phyloP scores from a whole-genome alignment of 2,329 filamentous ascomycete species.

The Geosmithia morbida region DNA sequence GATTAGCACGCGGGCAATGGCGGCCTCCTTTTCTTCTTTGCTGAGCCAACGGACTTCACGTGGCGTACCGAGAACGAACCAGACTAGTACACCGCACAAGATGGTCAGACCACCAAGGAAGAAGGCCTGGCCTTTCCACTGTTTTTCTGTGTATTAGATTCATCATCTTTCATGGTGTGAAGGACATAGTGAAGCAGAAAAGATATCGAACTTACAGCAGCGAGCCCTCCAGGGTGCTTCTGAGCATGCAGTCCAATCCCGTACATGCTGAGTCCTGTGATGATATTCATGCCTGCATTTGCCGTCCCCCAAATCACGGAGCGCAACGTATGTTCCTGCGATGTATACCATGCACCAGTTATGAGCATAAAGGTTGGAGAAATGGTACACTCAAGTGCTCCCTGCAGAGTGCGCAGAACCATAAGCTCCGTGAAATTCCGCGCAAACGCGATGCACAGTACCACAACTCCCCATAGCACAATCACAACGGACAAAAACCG shows the following conservation, averaged over 20 bases:
- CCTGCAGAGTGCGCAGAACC: no score
- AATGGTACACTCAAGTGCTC: constrained; percentile 11
- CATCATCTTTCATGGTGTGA: no score
- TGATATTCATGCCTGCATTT: constrained; percentile 16
- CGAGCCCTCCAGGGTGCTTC: no score
- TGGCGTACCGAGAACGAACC: constrained; percentile 14
- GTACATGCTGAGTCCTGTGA: constrained; percentile 12
- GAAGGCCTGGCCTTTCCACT: no score
- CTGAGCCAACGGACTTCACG: constrained; percentile 14
- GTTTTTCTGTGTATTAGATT: no score
- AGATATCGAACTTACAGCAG: no score
- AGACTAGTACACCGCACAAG: constrained; percentile 4
- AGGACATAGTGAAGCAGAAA: no score
- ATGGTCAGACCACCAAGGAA: no score
- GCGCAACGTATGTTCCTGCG: constrained; percentile 13
- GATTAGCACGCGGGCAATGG: constrained; percentile 11
- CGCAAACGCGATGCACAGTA: constrained; percentile 4
- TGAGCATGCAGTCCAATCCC: no score
- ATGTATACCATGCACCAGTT: constrained; percentile 16
- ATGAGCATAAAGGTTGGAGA: constrained; percentile 15
- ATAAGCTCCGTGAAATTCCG: no score
- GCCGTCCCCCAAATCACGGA: constrained; percentile 17
- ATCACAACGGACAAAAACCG: constrained; percentile 18
- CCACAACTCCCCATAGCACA: constrained; percentile 14
- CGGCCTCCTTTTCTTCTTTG: constrained; percentile 14